A percentile compares a stretch with the other conserved stretches of the same genome.
Conservation (phyloP, 495 filamentous ascomycete genomes). For the Copromyces sp. region DNA sequence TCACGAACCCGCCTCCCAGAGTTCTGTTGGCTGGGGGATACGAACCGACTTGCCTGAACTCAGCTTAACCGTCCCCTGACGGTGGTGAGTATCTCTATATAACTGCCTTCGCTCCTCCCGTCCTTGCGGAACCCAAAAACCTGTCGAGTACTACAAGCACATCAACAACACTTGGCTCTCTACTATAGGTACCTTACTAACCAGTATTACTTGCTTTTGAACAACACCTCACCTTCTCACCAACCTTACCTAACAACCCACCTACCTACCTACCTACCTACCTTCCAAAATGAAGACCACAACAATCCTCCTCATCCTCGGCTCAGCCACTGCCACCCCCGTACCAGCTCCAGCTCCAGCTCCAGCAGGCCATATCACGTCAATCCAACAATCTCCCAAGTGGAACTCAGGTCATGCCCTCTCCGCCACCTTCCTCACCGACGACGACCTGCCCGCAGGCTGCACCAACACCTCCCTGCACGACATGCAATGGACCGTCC, state of each 20-base stretch:
- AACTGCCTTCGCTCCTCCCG: neutral
- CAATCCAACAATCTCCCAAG: neutral
- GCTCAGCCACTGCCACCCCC: neutral
- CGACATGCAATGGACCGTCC: slow-evolving; percentile 2
- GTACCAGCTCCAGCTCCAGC: neutral
- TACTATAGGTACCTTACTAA: neutral
- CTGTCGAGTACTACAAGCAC: neutral
- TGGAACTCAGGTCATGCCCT: neutral
- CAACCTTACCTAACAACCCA: neutral
- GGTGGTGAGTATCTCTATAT: neutral
- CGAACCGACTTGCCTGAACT: neutral
- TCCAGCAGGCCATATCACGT: neutral
- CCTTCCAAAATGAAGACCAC: neutral
- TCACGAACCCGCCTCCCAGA: neutral
- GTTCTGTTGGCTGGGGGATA: neutral
- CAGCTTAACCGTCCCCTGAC: too few relatives aligned
- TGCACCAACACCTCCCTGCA: slow-evolving; percentile 2
- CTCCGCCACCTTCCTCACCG: neutral
- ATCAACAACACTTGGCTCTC: neutral
- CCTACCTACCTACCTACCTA: neutral
- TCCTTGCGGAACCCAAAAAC: neutral
- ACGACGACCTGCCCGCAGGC: neutral
- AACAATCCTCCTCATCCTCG: neutral
- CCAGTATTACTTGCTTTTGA: neutral
- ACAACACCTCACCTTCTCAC: neutral